A percentile compares a stretch with the other conserved stretches of the same genome.
Conservation (phyloP, 164 flowering plant genomes). For the Vitis amurensis region DNA sequence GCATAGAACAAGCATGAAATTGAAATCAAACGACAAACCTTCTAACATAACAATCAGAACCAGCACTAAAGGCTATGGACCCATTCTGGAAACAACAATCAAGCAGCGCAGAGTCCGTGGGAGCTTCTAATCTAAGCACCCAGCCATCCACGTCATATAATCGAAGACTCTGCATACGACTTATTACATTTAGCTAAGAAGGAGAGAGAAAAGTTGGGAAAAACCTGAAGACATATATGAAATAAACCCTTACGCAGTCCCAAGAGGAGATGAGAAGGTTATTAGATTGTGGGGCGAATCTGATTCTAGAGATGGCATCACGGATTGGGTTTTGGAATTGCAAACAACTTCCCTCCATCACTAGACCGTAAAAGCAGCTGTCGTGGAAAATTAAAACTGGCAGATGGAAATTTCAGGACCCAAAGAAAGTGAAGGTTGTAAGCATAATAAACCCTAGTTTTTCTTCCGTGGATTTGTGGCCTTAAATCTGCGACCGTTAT, state of each 20-base stretch:
- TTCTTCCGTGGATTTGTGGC: no score
- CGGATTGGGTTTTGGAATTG: conserved; percentile 41
- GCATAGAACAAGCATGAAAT: no score
- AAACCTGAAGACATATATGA: background rate
- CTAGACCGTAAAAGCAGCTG: background rate
- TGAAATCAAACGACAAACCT: conserved; percentile 43
- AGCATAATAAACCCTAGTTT: no score
- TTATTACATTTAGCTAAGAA: background rate
- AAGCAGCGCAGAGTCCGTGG: conserved; percentile 53
- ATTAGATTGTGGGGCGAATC: conserved; percentile 73
- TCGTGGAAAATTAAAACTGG: background rate
- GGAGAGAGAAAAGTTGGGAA: background rate
- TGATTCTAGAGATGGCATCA: conserved; percentile 73
- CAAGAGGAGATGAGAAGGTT: conserved; percentile 85
- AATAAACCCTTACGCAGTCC: conserved; percentile 62
- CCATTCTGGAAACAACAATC: conserved; percentile 84
- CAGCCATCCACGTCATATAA: conserved; percentile 64
- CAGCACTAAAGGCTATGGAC: conserved; percentile 47
- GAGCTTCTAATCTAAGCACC: conserved; percentile 43
- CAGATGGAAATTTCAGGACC: background rate
- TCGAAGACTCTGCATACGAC: conserved; percentile 47
- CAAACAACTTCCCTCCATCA: conserved; percentile 48
- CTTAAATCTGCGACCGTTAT: rapidly evolving
- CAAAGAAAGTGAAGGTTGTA: background rate
- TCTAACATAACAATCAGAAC: conserved; percentile 54